Evolutionary conservation across 768 basidiomycete genomes (phyloP), one percentile per base, ranked within the genome.

Genomic region (Suillus cothurnatus): DNA sequence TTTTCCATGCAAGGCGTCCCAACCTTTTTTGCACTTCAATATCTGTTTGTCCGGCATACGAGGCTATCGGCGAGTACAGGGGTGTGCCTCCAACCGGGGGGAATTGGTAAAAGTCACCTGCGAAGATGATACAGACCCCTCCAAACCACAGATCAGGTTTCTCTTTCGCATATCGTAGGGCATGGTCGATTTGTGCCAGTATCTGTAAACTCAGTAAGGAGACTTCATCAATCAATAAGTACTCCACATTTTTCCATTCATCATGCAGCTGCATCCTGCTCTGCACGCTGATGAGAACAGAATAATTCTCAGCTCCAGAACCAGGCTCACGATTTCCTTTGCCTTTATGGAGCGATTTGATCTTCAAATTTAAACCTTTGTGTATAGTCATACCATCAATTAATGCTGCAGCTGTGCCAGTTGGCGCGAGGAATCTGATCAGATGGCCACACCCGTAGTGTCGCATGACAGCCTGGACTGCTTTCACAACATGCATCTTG

Each of bases 41-140:
- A 15, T 62, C 47, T 11, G 14, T 62, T 14, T 36, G n/a, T 0
- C 65, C 38, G 3, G 66, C 36, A 53, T 69, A 64, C 0, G 32
- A 36, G 5, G 52, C 14, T 1, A 77, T 74, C 4, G 77, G 71
- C 0, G 31, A 31, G 52, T 76, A 79, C 15, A 80, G 38, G 7
- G 77, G 67, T 12, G 41, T 66, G 0, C 74, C 77, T 4, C 62
- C 58, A 0, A 78, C 73, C 21, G 78, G 79, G 2, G 75, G 74
- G 63, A 68, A 77, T 26, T 79, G 78, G 53, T 58, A 74, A 32
- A 78, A 74, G 62, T 79, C 79, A 15, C 79, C 79, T 1, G 76
- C 36, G 55, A 79, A 75, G 12, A 79, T 76, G 0, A 79, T 23
- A 2, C 62, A 66, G 1, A 78, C 60, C 0, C 78, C 78, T 1